These are phyloP conservation scores for Thyridium curvatum DNA, from an alignment of 2,329 filamentous ascomycete species.

Conservation along the genomic window DNA sequence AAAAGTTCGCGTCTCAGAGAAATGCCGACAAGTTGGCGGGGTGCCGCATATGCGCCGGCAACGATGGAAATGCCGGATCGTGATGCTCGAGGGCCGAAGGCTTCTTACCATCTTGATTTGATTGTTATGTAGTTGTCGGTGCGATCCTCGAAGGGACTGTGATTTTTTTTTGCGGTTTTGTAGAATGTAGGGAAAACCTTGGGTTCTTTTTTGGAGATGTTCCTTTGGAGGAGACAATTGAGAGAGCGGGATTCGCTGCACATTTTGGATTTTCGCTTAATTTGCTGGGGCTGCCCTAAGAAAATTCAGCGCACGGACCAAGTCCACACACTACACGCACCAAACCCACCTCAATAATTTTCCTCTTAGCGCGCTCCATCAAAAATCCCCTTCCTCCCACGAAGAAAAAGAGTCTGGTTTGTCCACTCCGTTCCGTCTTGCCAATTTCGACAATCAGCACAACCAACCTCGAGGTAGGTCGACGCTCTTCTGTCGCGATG, in stretches of 20 bases:
- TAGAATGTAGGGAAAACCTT: constrained; percentile 10
- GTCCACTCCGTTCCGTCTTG: constrained; percentile 1
- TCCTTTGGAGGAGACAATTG: too few relatives aligned
- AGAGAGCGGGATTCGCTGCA: too few relatives aligned
- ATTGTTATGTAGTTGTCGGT: constrained; percentile 47
- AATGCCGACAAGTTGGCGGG: too few relatives aligned
- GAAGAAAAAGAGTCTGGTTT: too few relatives aligned
- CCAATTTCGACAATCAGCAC: constrained; percentile 5
- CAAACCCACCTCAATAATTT: constrained; percentile 1
- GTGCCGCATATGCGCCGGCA: constrained; percentile 10
- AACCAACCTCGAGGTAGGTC: constrained; percentile 21
- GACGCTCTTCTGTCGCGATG: constrained; percentile 11
- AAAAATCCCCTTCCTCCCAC: constrained; percentile 10
- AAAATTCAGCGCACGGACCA: constrained; percentile 26
- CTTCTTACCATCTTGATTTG: constrained; percentile 53
- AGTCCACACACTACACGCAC: constrained; percentile 20
- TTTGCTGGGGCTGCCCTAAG: too few relatives aligned
- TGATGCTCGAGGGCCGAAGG: constrained; percentile 1
- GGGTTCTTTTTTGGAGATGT: constrained; percentile 10
- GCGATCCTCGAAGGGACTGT: constrained; percentile 60
- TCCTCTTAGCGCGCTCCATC: constrained; percentile 12
- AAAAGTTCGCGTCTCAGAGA: too few relatives aligned
- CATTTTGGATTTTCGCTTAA: too few relatives aligned
- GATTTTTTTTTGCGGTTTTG: constrained; percentile 16
- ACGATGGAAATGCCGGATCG: constrained; percentile 7